Evolutionary conservation across 2,329 filamentous ascomycete genomes (phyloP), one percentile per base, ranked within the genome.

Genomic region (Aspergillus amoenus): DNA sequence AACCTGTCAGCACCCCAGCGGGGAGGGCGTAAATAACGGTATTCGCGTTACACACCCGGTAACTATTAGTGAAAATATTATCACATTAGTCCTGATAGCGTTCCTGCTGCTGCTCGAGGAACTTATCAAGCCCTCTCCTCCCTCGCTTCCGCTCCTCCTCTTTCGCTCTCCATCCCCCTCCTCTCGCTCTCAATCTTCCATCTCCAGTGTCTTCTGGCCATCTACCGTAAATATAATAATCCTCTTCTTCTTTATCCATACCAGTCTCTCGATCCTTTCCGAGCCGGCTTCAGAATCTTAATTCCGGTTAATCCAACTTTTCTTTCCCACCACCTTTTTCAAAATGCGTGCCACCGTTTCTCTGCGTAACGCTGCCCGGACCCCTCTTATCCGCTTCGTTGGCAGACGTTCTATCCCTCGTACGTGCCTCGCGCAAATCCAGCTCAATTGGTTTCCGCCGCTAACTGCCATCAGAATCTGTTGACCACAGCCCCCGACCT

Each of bases 401-500:
- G 79, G 79, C 63, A 79, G 76, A 64, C 76, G 77, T 56, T 70
- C 77, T 49, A 60, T 73, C 52, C 78, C 78, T 61, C 70, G 78
- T 80, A 74, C 52, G 73, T 71, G 17, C 18, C 30, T 32, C 18
- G 12, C 7, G 41, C 30, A 11, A 15, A 15, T 30, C n/a, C n/a
- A 5, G n/a, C 15, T 30, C 27, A 30, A 30, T 30, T 11, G 32
- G 40, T 42, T 51, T 30, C 51, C 17, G 21, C 22, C 13, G 18
- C 32, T 49, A 44, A 52, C 43, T 8, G n/a, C 27, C 49, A 42
- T 34, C 61, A 78, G 77, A 76, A 55, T 70, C 75, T 30, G 63
- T 79, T 53, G 76, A 79, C 64, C 83, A 85, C 79, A 78, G 82
- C 59, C 84, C 83, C 62, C 78, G 83, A 61, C 77, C 78, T 59